Base-by-base conservation (phyloP, 1,139 yeast genomes). In the Saccharomyces hybrid region DNA sequence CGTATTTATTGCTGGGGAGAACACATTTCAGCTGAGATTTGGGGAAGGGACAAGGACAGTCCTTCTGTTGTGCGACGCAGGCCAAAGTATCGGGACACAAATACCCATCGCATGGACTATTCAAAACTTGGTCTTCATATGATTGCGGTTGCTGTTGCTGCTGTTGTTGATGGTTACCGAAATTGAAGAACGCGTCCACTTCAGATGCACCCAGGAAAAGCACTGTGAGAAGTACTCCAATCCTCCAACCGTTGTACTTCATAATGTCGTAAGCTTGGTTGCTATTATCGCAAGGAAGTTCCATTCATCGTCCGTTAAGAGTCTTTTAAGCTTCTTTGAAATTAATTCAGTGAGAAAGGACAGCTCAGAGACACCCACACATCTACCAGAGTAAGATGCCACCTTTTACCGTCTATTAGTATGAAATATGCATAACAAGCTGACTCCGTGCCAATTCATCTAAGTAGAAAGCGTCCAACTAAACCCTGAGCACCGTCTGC, bases 21-120 rank as follows among this genome's bases (percentile, higher is more conserved):
- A 78, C 70, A 69, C 99, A 93, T 64, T 89, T 84, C 59, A 87
- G 68, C 68, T 93, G 96, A 1, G 96, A 84, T 54, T 83, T 81
- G 1, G 96, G 93, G 66, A 81, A 91, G 8, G 89, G 90, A 69
- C 99, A 93, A 1, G 98, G 96, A 69, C 99, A 93, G 55, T 84
- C 84, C 26, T 77, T 67, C 0, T 90, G 82, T 2, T 72, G 67
- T 6, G 78, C 77, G 0, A 88, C 99, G 72, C 99, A 93, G 8
- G 78, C 75, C 50, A 83, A 75, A 0, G 97, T 89, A 62, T 85
- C 96, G 2, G 88, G 86, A 68, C 99, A 93, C 49, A 91, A 71
- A 68, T 84, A 93, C 12, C 75, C 75, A n/a, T 73, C 71, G 66
- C 97, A 90, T n/a, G 74, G 71, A 58, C 67, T 65, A 55, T 72